A percentile compares a stretch with the other conserved stretches of the same genome.
Evolutionary conservation across 2,329 filamentous ascomycete genomes (phyloP).

Genomic region (Scedosporium minutisporum): DNA sequence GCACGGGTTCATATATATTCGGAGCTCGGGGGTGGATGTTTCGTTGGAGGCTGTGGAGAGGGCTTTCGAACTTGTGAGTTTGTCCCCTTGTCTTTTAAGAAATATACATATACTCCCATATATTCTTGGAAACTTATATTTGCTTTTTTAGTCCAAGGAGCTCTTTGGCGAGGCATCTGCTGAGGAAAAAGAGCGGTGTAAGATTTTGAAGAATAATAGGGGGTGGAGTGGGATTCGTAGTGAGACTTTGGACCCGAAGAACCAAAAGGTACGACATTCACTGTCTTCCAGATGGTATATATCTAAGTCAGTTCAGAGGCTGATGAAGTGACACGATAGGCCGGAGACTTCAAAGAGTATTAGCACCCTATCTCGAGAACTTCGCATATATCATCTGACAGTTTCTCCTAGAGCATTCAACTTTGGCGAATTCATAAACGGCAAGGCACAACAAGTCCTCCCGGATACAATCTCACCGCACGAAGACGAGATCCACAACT

Average conservation of each 20-base stretch:
- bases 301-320: neutral
- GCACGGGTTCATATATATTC: slow-evolving; percentile 85
- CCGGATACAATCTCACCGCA: slow-evolving; percentile 53
- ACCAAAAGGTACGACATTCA: too few relatives aligned
- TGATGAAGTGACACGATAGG: slow-evolving; percentile 29
- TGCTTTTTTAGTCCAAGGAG: slow-evolving; percentile 46
- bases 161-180: slow-evolving; percentile 60
- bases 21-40: slow-evolving; percentile 63
- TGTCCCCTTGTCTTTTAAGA: neutral
- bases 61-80: slow-evolving; percentile 63
- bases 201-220: slow-evolving; percentile 70
- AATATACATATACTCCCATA: slow-evolving; percentile 21
- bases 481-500: slow-evolving; percentile 52
- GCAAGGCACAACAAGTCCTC: slow-evolving; percentile 67
- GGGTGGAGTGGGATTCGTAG: slow-evolving; percentile 85
- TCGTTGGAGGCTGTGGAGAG: slow-evolving; percentile 53
- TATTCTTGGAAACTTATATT: neutral
- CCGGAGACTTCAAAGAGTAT: slow-evolving; percentile 84
- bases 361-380: slow-evolving; percentile 11
- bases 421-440: slow-evolving; percentile 64
- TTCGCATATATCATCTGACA: neutral
- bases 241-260: slow-evolving; percentile 77
- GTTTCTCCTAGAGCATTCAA: slow-evolving; percentile 66
- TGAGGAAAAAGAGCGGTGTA: slow-evolving; percentile 64
- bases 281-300: neutral